Evolutionary conservation across 129 eudicot species (phyloP).

Genomic region (Heracleum sosnowskyi): DNA sequence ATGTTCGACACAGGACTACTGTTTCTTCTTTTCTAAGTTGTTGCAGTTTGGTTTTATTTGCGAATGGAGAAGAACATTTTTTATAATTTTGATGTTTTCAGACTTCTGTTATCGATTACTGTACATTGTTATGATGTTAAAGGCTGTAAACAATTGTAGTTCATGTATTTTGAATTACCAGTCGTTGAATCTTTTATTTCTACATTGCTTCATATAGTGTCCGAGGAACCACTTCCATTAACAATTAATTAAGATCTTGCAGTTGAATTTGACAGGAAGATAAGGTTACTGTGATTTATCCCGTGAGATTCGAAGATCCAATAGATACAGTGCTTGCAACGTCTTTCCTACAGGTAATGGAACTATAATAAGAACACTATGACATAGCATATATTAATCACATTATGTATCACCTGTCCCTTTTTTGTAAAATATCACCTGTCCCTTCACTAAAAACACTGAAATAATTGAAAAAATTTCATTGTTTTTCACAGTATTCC

Average conservation of each 20-base stretch:
- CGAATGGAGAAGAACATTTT: background rate
- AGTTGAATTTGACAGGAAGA: constrained; percentile 54
- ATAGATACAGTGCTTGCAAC: constrained; percentile 81
- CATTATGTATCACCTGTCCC: no score
- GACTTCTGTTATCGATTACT: background rate
- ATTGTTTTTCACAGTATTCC: background rate
- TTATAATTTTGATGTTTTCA: background rate
- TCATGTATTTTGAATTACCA: background rate
- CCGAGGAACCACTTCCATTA: background rate
- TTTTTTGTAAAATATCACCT: background rate
- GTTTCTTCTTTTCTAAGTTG: background rate
- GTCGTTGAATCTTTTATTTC: background rate
- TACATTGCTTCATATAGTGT: background rate
- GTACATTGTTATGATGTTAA: background rate
- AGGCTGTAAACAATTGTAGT: background rate
- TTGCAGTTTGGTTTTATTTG: background rate
- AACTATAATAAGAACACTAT: background rate
- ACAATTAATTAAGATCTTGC: constrained; percentile 8
- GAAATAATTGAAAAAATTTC: background rate
- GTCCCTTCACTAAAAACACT: background rate
- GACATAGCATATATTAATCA: constrained; percentile 5
- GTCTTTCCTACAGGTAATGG: constrained; percentile 88
- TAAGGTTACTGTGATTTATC: constrained; percentile 77
- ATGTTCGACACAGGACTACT: background rate
- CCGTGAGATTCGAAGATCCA: constrained; percentile 88